Base-by-base conservation (phyloP, 2,329 filamentous ascomycete species). In the Cordyceps fumosorosea region DNA sequence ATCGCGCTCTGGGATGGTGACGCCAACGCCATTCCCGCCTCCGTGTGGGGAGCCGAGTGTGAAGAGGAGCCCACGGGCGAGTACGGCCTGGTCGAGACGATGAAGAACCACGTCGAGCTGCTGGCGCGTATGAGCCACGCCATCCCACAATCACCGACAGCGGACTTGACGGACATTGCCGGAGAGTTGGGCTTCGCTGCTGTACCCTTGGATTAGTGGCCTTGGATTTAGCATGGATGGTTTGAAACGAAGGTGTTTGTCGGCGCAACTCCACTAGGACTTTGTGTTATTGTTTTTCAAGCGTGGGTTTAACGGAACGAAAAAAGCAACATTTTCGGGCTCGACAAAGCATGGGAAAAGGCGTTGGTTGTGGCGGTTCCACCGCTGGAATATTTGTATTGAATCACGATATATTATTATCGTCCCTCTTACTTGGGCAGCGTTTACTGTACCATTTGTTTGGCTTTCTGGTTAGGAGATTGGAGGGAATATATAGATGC, bases 31-130 rank as follows among this genome's bases (percentile, higher is more conserved):
- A 83, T 86, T 26, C 83, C 84, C 1, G 71, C 81, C 2, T 81
- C 84, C 5, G 73, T 85, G 16, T 86, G 84, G 84, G 83, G 83
- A 34, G 75, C 76, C 6, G 79, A 82, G 66, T 80, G 79, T 72
- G 75, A 77, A 8, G 74, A 73, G 20, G 78, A 80, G 64, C 65
- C 71, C 6, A 68, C 69, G 37, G 64, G 77, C 73, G 66, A 73
- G 69, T 65, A 74, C 69, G 63, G 68, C 71, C 65, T 69, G 22
- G 70, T 69, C 7, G 72, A 73, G 50, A 73, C 73, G 47, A 75
- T 76, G 71, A 69, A 75, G 59, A 74, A 70, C 54, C 75, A 77
- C 57, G 77, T 77, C 48, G 74, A 77, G 64, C 66, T 77, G 53
- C 74, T 77, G 70, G 72, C 74, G 42, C 72, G 75, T 40, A 68